Evolutionary conservation across 2,329 filamentous ascomycete genomes (phyloP), one percentile per base, ranked within the genome.

Genomic region (Trematosphaeria pertusa): DNA sequence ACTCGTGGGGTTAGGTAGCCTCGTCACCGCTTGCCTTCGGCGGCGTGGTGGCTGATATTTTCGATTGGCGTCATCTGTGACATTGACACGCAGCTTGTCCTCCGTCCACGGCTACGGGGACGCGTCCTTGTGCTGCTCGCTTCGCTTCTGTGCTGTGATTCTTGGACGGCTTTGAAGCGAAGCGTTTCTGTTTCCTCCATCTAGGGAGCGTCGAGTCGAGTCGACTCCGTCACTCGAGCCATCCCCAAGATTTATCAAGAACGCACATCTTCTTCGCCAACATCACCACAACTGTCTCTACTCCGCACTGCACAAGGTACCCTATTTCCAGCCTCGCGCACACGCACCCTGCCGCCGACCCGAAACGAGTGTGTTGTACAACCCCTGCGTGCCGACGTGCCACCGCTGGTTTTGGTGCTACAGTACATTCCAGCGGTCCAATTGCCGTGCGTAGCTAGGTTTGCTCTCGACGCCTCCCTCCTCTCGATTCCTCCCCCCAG

Each of bases 381-480:
- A 38, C 45, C 9, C 43, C n/a, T n/a, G n/a, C n/a, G n/a, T n/a
- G 24, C 33, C 37, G 43, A 51, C 24, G 53, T 51, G 48, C 47
- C 38, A 52, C 48, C 18, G 11, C 33, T 43, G 24, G 35, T 14
- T 15, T 18, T 37, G 17, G 53, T 54, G 47, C 19, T n/a, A n/a
- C n/a, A n/a, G n/a, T 20, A 56, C 46, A n/a, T 33, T 14, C 17
- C 30, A 40, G 21, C 21, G 18, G 17, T 28, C 49, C 46, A 50
- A 38, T 52, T 34, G 48, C 43, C 37, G 42, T 46, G 48, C 33
- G 14, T 9, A 36, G 8, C 33, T n/a, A 5, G 6, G n/a, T 36
- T 10, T 5, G 4, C 19, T 4, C 11, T 10, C 7, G 9, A n/a
- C 18, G 17, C 14, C 8, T 36, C 22, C 36, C 37, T 30, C n/a